Evolutionary conservation across 306 rosid species (phyloP), one percentile per base, ranked within the genome.

Genomic region (Sindora glabra): DNA sequence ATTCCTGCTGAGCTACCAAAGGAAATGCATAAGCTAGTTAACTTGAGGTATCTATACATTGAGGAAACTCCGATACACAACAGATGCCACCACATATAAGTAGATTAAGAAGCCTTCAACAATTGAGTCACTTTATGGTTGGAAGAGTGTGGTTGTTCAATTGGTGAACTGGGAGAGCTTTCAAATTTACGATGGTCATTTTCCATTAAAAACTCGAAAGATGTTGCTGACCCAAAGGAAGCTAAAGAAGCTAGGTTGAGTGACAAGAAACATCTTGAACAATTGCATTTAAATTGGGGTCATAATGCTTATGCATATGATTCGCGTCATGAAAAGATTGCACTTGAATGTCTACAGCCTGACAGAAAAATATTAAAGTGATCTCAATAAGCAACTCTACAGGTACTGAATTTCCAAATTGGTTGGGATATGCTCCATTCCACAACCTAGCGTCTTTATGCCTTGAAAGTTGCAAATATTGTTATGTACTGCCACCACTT

Each of bases 391-490:
- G 8, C 54, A 22, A 71, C 37, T 71, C 46, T 11, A 51, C 65
- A 13, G 76, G 76, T 48, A 71, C 66, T 14, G 33, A 39, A 46
- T 37, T 71, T 49, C 69, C 76, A 36, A 46, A 17, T 56, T 71
- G 75, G 76, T 48, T 71, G 58, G 58, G 29, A 21, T 33, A 56
- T 13, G 3, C 22, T 21, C 37, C 62, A 56, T 56, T 56, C 62
- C 13, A 9, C 19, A 10, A 22, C 6, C 46, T 55, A 11, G 61
- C 30, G n/a, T 56, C 19, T 37, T 9, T 56, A 21, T 36, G 32
- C 19, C 30, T 56, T 14, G 17, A 14, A 13, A 29, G 8, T 2
- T 62, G 58, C 15, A 23, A 33, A 2, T 33, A 23, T 9, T 62
- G 68, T 47, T 6, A 10, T 6, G 6, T 8, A 0, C 46, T 62